Evolutionary conservation across 2,329 filamentous ascomycete genomes (phyloP).

Genomic region (Tolypocladium guangdongense): DNA sequence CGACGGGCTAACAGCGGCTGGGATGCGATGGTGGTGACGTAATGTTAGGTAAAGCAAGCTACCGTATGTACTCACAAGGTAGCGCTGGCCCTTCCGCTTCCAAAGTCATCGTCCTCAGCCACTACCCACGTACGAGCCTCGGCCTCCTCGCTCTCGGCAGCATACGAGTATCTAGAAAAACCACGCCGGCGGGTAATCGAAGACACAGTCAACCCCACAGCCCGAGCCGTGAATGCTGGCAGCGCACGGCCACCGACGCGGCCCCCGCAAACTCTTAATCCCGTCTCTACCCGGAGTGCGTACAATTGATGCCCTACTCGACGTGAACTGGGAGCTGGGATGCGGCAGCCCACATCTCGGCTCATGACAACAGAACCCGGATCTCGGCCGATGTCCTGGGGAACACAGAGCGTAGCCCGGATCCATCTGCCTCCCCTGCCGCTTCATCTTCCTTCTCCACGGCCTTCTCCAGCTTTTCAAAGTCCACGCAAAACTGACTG

Average conservation of each 20-base stretch:
- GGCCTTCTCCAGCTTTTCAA: conserved; percentile 49
- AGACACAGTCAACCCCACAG: not conserved
- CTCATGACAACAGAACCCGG: conserved; percentile 40
- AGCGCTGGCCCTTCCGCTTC: not conserved
- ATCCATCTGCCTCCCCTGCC: conserved; percentile 12
- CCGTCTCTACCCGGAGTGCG: not conserved
- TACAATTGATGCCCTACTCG: not conserved
- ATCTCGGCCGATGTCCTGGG: conserved; percentile 51
- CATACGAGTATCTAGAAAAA: no score
- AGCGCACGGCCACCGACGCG: not conserved
- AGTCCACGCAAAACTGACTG: conserved; percentile 74
- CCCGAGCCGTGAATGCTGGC: not conserved
- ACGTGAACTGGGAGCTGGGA: not conserved
- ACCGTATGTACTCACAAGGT: no score
- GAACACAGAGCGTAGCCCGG: conserved; percentile 29
- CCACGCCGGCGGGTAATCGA: not conserved
- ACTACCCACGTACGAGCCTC: not conserved
- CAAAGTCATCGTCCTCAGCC: not conserved
- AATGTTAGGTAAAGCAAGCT: not conserved
- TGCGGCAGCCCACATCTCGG: not conserved
- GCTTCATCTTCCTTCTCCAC: conserved; percentile 32
- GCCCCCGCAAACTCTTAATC: not conserved
- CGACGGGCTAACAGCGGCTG: not conserved
- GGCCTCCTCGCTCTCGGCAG: not conserved
- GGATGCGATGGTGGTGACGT: not conserved